Percentiles rank a stretch among this genome's conserved stretches.
phyloP scores from a whole-genome alignment of 129 eudicot species.

The Lonicera japonica region DNA sequence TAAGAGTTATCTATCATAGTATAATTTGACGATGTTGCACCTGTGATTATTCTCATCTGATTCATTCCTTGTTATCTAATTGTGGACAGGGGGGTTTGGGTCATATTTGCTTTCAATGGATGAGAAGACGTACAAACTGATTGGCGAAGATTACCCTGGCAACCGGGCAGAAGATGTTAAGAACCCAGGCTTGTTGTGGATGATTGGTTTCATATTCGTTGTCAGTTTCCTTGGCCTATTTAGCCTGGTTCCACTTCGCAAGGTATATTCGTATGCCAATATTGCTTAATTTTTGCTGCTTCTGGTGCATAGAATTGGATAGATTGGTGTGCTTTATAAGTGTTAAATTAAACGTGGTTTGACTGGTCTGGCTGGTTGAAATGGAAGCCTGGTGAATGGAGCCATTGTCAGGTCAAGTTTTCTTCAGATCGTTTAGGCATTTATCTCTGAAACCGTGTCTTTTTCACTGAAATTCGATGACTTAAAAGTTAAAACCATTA shows the following conservation, averaged over 20 bases:
- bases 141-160: constrained; percentile 93
- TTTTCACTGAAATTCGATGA: too few relatives aligned
- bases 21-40: too few relatives aligned
- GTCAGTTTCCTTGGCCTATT: constrained; percentile 96
- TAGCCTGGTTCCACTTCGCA: constrained; percentile 95
- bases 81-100: constrained; percentile 79
- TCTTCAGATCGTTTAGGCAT: too few relatives aligned
- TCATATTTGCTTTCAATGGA: constrained; percentile 88
- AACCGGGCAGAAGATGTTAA: constrained; percentile 91
- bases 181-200: constrained; percentile 94
- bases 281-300: not conserved
- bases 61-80: constrained; percentile 6
- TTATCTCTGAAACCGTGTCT: too few relatives aligned
- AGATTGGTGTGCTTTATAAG: too few relatives aligned
- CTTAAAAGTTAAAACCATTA: too few relatives aligned
- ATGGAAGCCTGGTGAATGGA: too few relatives aligned
- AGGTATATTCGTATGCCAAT: constrained; percentile 35
- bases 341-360: too few relatives aligned
- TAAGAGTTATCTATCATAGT: too few relatives aligned
- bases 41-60: not conserved
- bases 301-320: too few relatives aligned
- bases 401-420: too few relatives aligned
- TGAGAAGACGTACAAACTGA: constrained; percentile 77
- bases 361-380: too few relatives aligned
- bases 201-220: constrained; percentile 80